Evolutionary conservation across 2,329 filamentous ascomycete species (phyloP).

Genomic region (Curvularia hawaiiensis): DNA sequence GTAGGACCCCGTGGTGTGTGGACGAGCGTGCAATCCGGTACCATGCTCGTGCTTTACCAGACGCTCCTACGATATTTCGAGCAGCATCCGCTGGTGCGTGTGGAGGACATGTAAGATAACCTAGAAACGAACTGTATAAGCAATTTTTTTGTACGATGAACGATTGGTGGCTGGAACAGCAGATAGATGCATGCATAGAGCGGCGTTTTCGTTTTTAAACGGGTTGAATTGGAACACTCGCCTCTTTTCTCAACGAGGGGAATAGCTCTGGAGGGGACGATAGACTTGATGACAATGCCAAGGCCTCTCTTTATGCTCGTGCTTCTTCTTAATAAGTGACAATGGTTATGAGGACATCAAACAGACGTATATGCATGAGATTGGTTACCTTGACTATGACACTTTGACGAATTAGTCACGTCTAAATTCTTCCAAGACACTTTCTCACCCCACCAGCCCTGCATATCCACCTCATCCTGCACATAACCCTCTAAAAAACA

Average conservation of each 20-base stretch:
- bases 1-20: conserved; percentile 92
- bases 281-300: conserved; percentile 10
- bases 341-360: not conserved
- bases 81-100: conserved; percentile 47
- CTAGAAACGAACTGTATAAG: not conserved
- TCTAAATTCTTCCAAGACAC: not conserved
- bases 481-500: not conserved
- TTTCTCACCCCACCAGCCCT: not conserved
- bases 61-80: conserved; percentile 80
- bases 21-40: conserved; percentile 96
- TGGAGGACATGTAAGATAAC: conserved; percentile 24
- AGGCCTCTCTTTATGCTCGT: not conserved
- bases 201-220: conserved; percentile 5
- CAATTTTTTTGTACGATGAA: conserved; percentile 6
- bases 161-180: not conserved
- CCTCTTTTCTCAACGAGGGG: not conserved
- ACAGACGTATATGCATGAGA: not conserved
- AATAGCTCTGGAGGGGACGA: conserved; percentile 2
- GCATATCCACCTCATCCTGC: not conserved
- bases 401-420: not conserved
- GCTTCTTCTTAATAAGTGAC: not conserved
- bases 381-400: not conserved
- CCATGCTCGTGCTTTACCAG: conserved; percentile 96
- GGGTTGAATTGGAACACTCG: not conserved
- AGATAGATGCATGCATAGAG: conserved; percentile 10